Evolutionary conservation across 73 alveolate genomes (phyloP).

Genomic region (Strombidium stylifer): DNA sequence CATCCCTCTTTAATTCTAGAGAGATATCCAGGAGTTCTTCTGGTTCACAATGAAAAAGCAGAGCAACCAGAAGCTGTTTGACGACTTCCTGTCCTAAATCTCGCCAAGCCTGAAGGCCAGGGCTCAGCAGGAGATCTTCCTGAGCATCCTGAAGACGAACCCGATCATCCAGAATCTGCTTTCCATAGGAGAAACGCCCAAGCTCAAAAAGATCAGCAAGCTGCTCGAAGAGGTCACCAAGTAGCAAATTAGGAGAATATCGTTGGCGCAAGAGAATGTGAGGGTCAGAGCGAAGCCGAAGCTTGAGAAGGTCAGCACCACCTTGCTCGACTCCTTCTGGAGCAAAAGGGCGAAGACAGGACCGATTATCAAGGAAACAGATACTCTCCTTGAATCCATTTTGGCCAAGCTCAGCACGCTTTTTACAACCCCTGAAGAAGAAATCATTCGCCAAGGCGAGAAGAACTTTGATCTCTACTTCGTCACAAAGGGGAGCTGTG

Average conservation of each 20-base stretch:
- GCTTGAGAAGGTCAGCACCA: not conserved
- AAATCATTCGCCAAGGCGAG: conserved; percentile 4
- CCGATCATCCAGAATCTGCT: not conserved
- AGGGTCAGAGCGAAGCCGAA: not conserved
- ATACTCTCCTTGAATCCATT: no score
- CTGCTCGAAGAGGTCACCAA: no score
- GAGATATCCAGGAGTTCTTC: conserved; percentile 21
- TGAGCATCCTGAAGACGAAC: conserved; percentile 12
- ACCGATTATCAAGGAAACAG: no score
- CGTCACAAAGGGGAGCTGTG: conserved; percentile 50
- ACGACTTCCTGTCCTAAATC: conserved; percentile 29
- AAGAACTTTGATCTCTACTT: conserved; percentile 37
- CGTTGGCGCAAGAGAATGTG: conserved; percentile 11
- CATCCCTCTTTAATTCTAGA: conserved; percentile 21
- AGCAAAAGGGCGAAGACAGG: no score
- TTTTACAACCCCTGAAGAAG: conserved; percentile 37
- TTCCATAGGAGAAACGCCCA: not conserved
- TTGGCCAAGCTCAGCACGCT: conserved; percentile 15
- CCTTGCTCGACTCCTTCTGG: no score
- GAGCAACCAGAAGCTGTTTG: conserved; percentile 33
- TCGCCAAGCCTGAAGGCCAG: conserved; percentile 45
- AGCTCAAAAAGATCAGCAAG: no score
- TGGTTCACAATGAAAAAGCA: conserved; percentile 27
- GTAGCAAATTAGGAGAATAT: no score
- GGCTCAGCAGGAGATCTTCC: conserved; percentile 36